Evolutionary conservation across 257 asterid genomes (phyloP), one percentile per base, ranked within the genome.

Genomic region (Pogostemon cablin): DNA sequence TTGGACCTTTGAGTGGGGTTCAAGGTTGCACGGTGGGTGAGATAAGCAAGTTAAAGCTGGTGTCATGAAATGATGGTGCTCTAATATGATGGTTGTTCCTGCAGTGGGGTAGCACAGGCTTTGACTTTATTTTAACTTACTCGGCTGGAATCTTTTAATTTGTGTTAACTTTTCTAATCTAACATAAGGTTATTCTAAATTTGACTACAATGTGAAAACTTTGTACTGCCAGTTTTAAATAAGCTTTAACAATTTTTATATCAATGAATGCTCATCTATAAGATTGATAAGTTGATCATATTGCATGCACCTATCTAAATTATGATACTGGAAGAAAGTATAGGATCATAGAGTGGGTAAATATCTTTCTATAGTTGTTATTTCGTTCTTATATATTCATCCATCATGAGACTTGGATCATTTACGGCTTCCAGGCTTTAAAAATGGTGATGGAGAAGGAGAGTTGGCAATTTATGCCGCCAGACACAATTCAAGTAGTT

Each of bases 401-500:
- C 62, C 40, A 55, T 3, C 39, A 39, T 72, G 62, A 58, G 74
- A 70, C 75, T 52, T 66, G n/a, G 17, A 72, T 68, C 57, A 65
- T 77, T 64, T 12, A 43, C 82, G 82, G 57, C 56, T 72, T 81
- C 47, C 93, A 95, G 99, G 99, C 99, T 42, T 80, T 95, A 81
- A 95, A 92, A 88, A 86, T 95, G 98, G 99, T 91, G 72, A 73
- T 89, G 88, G 99, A 95, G 81, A 91, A 81, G 92, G 99, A 95
- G 86, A 87, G 44, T 84, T 95, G 99, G 99, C 89, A 86, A 80
- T 78, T 85, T 78, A 74, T 95, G 86, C 98, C 99, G 3, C 85
- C 90, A 8, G 96, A 95, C 58, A 88, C 96, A 62, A 79, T 88
- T 81, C 88, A 88, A 83, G 97, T 84, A 68, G 84, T 92, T 80